A percentile compares a stretch with the other conserved stretches of the same genome.
Conservation (phyloP, 805 yeast species). For the Metschnikowia lochheadii region DNA sequence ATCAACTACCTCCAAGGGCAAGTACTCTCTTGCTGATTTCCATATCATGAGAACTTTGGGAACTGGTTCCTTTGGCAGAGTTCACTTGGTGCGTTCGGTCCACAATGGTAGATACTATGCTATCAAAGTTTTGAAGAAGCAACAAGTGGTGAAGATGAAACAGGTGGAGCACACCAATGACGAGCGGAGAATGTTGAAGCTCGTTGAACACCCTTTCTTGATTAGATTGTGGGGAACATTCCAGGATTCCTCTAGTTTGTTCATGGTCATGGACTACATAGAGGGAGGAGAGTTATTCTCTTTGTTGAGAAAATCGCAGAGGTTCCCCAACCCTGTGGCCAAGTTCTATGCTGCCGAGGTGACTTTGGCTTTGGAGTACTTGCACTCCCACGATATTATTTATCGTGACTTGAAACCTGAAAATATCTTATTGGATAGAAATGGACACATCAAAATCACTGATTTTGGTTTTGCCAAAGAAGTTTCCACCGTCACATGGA, state of each 20-base stretch:
- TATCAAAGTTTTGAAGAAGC: conserved; percentile 54
- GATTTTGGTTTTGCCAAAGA: conserved; percentile 65
- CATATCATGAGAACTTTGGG: conserved; percentile 56
- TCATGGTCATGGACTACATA: conserved; percentile 63
- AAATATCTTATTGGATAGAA: conserved; percentile 53
- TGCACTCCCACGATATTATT: conserved; percentile 56
- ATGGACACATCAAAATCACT: conserved; percentile 58
- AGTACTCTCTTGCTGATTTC: conserved; percentile 53
- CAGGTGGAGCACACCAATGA: conserved; percentile 64
- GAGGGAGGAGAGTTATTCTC: conserved; percentile 63
- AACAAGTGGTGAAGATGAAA: conserved; percentile 55
- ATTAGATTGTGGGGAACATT: conserved; percentile 68
- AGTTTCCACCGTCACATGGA: conserved; percentile 55
- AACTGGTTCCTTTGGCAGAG: conserved; percentile 60
- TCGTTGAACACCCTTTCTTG: conserved; percentile 57
- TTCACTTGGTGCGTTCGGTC: conserved; percentile 53
- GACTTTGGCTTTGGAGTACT: conserved; percentile 52
- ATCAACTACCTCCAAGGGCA: conserved; percentile 44
- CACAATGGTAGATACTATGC: conserved; percentile 60
- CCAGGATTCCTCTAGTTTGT: conserved; percentile 52
- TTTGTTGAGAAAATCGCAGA: conserved; percentile 50
- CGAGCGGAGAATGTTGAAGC: conserved; percentile 54
- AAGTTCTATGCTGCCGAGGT: conserved; percentile 64
- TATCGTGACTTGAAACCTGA: conserved; percentile 62
- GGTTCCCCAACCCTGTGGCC: conserved; percentile 61